Percentiles rank a stretch among this genome's conserved stretches.
Conservation (phyloP, 1,139 yeast genomes). For the Diutina pseudorugosa region DNA sequence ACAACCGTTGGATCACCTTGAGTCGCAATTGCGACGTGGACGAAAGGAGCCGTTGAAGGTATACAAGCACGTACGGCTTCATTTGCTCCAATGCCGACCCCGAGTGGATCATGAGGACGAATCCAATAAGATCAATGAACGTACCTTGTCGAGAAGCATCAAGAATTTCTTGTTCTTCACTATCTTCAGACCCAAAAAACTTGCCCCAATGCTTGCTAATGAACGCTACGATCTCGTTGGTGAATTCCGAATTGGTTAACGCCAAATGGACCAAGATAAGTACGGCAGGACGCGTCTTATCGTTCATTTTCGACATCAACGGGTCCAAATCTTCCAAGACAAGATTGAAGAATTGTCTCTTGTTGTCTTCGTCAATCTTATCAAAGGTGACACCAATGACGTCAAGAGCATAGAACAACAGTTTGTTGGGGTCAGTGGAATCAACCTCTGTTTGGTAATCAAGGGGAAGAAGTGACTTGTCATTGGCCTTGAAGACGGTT, state of each 20-base stretch:
- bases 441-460: constrained; percentile 15
- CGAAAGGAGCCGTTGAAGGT: neutral
- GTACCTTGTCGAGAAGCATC: neutral
- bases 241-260: neutral
- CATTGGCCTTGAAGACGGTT: constrained; percentile 18
- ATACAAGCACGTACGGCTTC: neutral
- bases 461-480: neutral
- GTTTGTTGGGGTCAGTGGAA: constrained; percentile 27
- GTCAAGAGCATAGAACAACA: constrained; percentile 28
- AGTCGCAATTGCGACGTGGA: neutral
- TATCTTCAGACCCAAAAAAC: neutral
- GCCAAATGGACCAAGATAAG: constrained; percentile 1
- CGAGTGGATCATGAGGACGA: neutral
- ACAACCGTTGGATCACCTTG: neutral
- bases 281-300: neutral
- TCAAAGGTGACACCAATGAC: neutral
- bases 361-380: neutral
- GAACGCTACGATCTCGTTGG: neutral
- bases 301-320: neutral
- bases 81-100: neutral
- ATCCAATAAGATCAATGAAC: neutral
- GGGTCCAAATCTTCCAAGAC: neutral
- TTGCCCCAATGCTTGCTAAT: neutral
- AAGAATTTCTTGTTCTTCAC: neutral
- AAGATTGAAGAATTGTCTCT: neutral